Conservation (phyloP, 257 asterid genomes). For the Forsythia viridissima region DNA sequence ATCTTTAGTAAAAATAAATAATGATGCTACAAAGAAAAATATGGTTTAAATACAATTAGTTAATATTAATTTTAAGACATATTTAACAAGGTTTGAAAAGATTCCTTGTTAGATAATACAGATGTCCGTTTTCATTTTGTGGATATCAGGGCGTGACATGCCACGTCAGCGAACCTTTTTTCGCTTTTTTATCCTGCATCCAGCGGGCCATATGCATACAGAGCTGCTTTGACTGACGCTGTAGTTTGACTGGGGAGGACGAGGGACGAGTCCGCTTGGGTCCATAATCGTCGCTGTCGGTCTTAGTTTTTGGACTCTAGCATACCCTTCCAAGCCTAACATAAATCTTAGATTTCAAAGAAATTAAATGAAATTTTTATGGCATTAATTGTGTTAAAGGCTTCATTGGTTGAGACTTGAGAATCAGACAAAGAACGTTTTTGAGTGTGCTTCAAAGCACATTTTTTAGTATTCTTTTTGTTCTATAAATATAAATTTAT, state of each 20-base stretch:
- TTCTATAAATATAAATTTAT: too few relatives aligned
- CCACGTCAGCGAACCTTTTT: slow-evolving; percentile 20
- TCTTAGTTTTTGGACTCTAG: slow-evolving; percentile 56
- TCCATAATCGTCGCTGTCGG: slow-evolving; percentile 54
- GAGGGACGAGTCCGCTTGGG: slow-evolving; percentile 42
- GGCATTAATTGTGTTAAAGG: too few relatives aligned
- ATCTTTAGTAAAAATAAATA: too few relatives aligned
- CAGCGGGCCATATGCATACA: slow-evolving; percentile 29
- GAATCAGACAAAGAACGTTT: too few relatives aligned
- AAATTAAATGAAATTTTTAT: too few relatives aligned
- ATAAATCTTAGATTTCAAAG: too few relatives aligned
- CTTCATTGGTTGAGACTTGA: too few relatives aligned
- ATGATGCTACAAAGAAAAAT: too few relatives aligned
- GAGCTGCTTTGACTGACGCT: slow-evolving; percentile 43
- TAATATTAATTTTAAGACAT: not conserved
- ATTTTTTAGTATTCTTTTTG: too few relatives aligned
- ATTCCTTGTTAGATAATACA: slow-evolving; percentile 6
- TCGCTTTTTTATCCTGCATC: slow-evolving; percentile 16
- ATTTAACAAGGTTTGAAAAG: not conserved
- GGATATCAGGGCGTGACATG: not conserved
- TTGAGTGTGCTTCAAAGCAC: too few relatives aligned
- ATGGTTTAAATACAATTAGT: too few relatives aligned
- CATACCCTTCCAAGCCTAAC: not conserved
- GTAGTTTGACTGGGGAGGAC: slow-evolving; percentile 52
- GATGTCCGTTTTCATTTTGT: slow-evolving; percentile 1